These are phyloP conservation scores for Aspergillus panamensis DNA, from an alignment of 495 filamentous ascomycete species.

Conservation along the genomic window DNA sequence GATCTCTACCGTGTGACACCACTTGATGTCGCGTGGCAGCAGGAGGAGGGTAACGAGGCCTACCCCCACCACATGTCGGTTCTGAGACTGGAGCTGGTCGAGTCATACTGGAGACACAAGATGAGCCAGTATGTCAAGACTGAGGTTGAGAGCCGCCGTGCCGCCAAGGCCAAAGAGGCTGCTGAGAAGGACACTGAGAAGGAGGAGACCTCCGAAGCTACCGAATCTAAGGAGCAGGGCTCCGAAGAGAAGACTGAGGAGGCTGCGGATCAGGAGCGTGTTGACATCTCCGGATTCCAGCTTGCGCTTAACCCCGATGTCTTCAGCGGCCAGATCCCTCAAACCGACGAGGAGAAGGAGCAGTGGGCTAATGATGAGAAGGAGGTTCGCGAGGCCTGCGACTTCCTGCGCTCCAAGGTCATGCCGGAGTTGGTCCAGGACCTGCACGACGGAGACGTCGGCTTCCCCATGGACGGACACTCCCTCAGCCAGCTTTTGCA, in stretches of 20 bases:
- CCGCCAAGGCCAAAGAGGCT: conserved; percentile 39
- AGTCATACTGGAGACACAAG: conserved; percentile 76
- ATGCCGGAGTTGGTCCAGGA: conserved; percentile 77
- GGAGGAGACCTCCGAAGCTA: conserved; percentile 38
- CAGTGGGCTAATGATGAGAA: conserved; percentile 82
- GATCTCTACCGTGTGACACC: conserved; percentile 95
- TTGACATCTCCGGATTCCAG: conserved; percentile 83
- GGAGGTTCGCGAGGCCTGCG: conserved; percentile 80
- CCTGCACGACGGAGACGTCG: conserved; percentile 85
- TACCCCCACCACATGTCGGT: conserved; percentile 98
- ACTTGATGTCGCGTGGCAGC: conserved; percentile 85
- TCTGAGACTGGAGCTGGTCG: conserved; percentile 82
- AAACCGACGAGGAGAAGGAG: conserved; percentile 84
- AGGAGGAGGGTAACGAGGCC: conserved; percentile 60
- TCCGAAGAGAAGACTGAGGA: conserved; percentile 36
- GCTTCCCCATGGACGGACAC: conserved; percentile 96
- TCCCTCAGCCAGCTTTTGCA: conserved; percentile 87
- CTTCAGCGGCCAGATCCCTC: conserved; percentile 86
- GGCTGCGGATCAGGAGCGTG: conserved; percentile 48
- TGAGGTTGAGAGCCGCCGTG: conserved; percentile 61
- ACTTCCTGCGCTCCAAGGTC: conserved; percentile 66
- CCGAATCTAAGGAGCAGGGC: conserved; percentile 27
- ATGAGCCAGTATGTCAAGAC: conserved; percentile 79
- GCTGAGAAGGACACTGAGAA: conserved; percentile 44
- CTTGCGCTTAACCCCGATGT: conserved; percentile 93